Base-by-base conservation (phyloP, 176 grass and related monocot species). In the Musa itinerans region DNA sequence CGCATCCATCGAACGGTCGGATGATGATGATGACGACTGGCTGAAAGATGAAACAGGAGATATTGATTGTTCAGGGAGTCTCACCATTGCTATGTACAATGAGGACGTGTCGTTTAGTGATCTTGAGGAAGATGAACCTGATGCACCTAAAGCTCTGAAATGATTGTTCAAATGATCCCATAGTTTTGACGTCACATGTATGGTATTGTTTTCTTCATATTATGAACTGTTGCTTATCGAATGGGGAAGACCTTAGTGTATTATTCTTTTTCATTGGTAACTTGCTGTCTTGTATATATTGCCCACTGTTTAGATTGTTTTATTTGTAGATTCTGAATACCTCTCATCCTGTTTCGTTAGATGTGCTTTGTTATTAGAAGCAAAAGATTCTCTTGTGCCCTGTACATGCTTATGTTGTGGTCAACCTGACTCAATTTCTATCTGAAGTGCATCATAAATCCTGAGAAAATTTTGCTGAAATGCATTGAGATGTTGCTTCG, bases 51-150 rank as follows among this genome's bases (percentile, higher is more conserved):
- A 92, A 29, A 27, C 56, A 13, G 34, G 25, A 5, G 70, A 80
- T 54, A 72, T 57, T 5, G 79, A 53, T 63, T 77, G 15, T 64
- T 25, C 68, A 53, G 79, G 67, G 76, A 84, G 50, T 81, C 73
- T 76, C 0, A 49, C 53, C 12, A 73, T 89, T 73, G 84, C 80
- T 22, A 83, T 92, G 52, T 82, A 88, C 21, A 83, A 85, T 29
- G 89, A 96, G 65, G 89, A 87, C 64, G 68, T 89, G 51, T 96
- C 89, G 15, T 96, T 92, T 48, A 96, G 92, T 89, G 92, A 96
- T 84, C 80, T 96, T 24, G 86, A 96, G 82, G 92, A 96, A 8
- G 92, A 89, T 78, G 86, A 54, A n/a, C 29, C 49, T 15, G 53
- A 17, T 27, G 24, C 71, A 26, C 52, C 71, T 16, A 56, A 29